Evolutionary conservation across 2,329 filamentous ascomycete species (phyloP), one percentile per base, ranked within the genome.

Genomic region (Aspergillus latus): DNA sequence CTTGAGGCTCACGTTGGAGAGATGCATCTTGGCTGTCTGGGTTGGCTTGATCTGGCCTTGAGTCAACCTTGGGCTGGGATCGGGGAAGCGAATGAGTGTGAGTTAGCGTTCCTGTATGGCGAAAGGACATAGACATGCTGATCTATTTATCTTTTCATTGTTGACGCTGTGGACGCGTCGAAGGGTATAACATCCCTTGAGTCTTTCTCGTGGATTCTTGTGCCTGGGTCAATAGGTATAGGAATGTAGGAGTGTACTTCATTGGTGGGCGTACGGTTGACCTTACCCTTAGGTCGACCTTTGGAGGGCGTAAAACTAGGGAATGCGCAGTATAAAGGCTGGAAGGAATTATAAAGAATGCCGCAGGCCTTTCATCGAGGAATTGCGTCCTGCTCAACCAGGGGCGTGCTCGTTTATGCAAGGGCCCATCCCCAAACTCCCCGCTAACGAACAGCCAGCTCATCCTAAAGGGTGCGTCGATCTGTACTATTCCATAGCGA

Each of bases 1-100:
- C 21, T 21, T 5, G 4, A 21, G 42, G 43, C 58, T 57, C 34
- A 62, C 59, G 39, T 50, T 59, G 29, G 57, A 54, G 53, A 59
- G 54, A 50, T 54, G 49, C 60, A 61, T 61, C 29, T 49, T 60
- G 47, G 32, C 32, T 36, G 32, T 9, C 11, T 36, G 21, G 11
- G 32, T 3, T 36, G 32, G 32, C 5, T 10, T 30, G 37, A 32
- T 36, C 42, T 51, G 48, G 28, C 5, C 29, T 9, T 30, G 37
- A 32, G 48, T 51, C 42, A 37, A 37, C 5, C 29, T 9, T 32
- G 32, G 32, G 32, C 8, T 37, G 28, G 34, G 26, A 2, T n/a
- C n/a, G 30, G 3, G 15, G 21, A 36, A 15, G 21, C 13, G 30
- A 26, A 29, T n/a, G 47, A 28, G 21, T 36, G 26, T 39, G 16